Evolutionary conservation across 495 filamentous ascomycete species (phyloP).

Genomic region (Bacidia gigantensis): DNA sequence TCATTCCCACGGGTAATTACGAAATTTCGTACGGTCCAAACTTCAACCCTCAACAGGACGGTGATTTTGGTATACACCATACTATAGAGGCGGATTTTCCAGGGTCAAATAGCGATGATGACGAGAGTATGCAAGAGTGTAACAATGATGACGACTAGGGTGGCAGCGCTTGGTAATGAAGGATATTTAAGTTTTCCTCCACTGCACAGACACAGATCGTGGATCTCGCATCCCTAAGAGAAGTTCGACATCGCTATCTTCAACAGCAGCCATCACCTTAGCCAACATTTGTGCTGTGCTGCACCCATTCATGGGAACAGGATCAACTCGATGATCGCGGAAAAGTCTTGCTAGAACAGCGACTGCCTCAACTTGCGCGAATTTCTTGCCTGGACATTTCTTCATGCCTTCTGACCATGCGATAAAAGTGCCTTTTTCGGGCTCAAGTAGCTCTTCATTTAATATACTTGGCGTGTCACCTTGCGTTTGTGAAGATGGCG

Average conservation of each 20-base stretch:
- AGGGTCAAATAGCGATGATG: too few species aligned
- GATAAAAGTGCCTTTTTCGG: background rate
- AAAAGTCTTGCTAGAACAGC: conserved; percentile 51
- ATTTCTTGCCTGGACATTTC: conserved; percentile 55
- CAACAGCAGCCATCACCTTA: background rate
- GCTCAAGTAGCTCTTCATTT: background rate
- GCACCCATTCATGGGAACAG: conserved; percentile 7
- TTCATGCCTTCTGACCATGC: conserved; percentile 53
- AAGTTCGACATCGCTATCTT: background rate
- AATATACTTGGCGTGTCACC: background rate
- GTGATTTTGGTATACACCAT: too few species aligned
- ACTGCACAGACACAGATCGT: background rate
- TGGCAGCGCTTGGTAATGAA: too few species aligned
- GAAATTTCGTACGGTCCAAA: too few species aligned
- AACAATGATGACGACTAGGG: too few species aligned
- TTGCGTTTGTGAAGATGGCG: too few species aligned
- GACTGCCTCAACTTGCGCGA: conserved; percentile 60
- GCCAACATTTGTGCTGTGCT: background rate
- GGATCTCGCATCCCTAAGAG: background rate
- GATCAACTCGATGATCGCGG: conserved; percentile 19
- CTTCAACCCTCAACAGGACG: too few species aligned
- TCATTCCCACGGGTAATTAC: too few species aligned
- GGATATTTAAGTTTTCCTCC: too few species aligned
- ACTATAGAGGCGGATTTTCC: too few species aligned
- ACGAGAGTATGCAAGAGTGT: too few species aligned